These are phyloP conservation scores for Cyathus striatus DNA, from an alignment of 768 basidiomycete genomes.

Conservation along the genomic window DNA sequence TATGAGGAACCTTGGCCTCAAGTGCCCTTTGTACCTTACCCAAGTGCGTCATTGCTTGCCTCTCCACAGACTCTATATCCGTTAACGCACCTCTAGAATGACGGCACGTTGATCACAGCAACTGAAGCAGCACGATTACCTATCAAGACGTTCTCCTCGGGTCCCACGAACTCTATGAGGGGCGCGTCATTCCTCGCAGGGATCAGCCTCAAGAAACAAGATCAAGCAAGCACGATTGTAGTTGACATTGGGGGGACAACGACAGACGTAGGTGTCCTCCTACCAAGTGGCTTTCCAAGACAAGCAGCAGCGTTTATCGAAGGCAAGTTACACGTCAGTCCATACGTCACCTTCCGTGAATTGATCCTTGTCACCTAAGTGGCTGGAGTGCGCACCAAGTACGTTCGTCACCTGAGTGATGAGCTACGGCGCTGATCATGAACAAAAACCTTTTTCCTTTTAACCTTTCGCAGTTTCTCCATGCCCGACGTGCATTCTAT, in stretches of 20 bases:
- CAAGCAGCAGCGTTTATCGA: slow-evolving; percentile 61
- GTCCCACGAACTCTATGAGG: slow-evolving; percentile 68
- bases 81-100: slow-evolving; percentile 30
- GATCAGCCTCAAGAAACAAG: slow-evolving; percentile 14
- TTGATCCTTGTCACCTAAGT: too few relatives aligned
- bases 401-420: not conserved
- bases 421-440: too few relatives aligned
- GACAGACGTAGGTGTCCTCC: slow-evolving; percentile 57
- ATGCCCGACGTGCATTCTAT: slow-evolving; percentile 55
- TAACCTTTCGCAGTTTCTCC: slow-evolving; percentile 29
- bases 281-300: slow-evolving; percentile 55
- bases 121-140: slow-evolving; percentile 49
- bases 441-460: too few relatives aligned
- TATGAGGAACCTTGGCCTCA: slow-evolving; percentile 38
- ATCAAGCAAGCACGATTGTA: slow-evolving; percentile 36
- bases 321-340: slow-evolving; percentile 16
- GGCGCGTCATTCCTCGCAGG: slow-evolving; percentile 58
- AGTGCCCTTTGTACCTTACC: slow-evolving; percentile 51
- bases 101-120: slow-evolving; percentile 48
- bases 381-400: slow-evolving; percentile 54
- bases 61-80: not conserved
- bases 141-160: slow-evolving; percentile 57
- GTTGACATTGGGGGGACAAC: slow-evolving; percentile 66
- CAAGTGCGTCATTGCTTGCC: slow-evolving; percentile 15
- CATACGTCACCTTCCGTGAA: too few relatives aligned